Conservation (phyloP, 1,284 basidiomycete genomes). For the Sporisorium sorghi region DNA sequence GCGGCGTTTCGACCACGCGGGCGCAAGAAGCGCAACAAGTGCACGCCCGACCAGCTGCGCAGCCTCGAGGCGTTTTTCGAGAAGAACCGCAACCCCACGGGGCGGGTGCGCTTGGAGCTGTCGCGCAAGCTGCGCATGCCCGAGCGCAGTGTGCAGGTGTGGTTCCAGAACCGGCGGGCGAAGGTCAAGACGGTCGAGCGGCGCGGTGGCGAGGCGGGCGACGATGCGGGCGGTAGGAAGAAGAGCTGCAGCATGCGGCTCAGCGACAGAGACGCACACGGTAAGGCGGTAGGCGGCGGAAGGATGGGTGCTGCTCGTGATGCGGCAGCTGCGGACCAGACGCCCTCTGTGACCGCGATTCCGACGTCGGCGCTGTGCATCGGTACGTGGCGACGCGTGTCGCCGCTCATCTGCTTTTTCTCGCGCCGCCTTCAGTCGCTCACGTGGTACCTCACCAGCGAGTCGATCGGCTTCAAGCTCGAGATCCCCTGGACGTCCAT, state of each 20-base stretch:
- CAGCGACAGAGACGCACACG: constrained; percentile 23
- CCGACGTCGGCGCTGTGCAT: constrained; percentile 54
- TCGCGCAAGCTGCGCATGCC: constrained; percentile 53
- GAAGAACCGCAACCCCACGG: constrained; percentile 59
- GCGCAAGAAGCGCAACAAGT: constrained; percentile 61
- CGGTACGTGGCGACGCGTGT: constrained; percentile 59
- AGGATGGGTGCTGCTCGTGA: background rate
- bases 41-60: constrained; percentile 54
- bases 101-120: constrained; percentile 52
- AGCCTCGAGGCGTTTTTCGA: constrained; percentile 57
- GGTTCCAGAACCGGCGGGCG: constrained; percentile 60
- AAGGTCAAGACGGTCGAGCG: constrained; percentile 55
- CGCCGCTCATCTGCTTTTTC: constrained; percentile 62
- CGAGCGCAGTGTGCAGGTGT: constrained; percentile 60
- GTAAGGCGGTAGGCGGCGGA: background rate
- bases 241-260: constrained; percentile 34
- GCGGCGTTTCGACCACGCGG: constrained; percentile 48
- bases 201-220: no score
- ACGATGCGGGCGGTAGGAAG: constrained; percentile 25
- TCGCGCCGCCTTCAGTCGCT: constrained; percentile 52
- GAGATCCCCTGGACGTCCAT: constrained; percentile 58
- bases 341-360: constrained; percentile 46
- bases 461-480: constrained; percentile 64
- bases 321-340: constrained; percentile 2
- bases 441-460: constrained; percentile 57